Evolutionary conservation across 306 rosid genomes (phyloP), one percentile per base, ranked within the genome.

Genomic region (Luffa aegyptiaca): DNA sequence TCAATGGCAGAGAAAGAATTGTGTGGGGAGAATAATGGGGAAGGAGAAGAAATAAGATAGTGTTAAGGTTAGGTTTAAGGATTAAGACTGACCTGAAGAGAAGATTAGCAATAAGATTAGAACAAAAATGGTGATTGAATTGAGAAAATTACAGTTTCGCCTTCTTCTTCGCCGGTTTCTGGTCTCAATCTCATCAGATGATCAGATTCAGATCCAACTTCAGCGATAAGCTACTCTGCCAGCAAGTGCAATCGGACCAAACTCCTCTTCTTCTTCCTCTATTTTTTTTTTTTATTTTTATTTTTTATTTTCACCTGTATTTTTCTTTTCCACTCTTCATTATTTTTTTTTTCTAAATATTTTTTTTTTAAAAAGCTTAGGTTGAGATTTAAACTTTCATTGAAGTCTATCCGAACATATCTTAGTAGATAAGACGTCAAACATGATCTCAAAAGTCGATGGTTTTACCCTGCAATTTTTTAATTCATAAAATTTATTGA

Each of bases 121-220:
- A 70, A 26, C 3, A 4, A 13, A 72, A 44, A 42, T 46, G 58
- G 21, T 5, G 16, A 3, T 71, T 37, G 35, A 42, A 56, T n/a
- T 18, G 51, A 56, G 37, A 77, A n/a, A 44, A 39, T 56, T 45
- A 56, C 3, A 20, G 68, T 26, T 39, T 58, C 12, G 42, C 41
- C 70, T 6, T 58, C 33, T 44, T 20, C 57, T 77, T 57, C 80
- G 56, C 16, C 80, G 18, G 3, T 76, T 61, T 77, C 44, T 57
- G 56, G 14, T 44, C 39, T 77, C 71, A 45, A 39, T 26, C 39
- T 44, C 71, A 61, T 45, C 70, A 10, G 42, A 44, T 13, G 45
- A 46, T 61, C 80, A 59, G 80, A 77, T 77, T 59, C 80, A 77
- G 80, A 77, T 77, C 80, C 80, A 77, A 42, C 21, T 45, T 59